Evolutionary conservation across 2,329 filamentous ascomycete species (phyloP), one percentile per base, ranked within the genome.

Genomic region (Meredithiella fracta): DNA sequence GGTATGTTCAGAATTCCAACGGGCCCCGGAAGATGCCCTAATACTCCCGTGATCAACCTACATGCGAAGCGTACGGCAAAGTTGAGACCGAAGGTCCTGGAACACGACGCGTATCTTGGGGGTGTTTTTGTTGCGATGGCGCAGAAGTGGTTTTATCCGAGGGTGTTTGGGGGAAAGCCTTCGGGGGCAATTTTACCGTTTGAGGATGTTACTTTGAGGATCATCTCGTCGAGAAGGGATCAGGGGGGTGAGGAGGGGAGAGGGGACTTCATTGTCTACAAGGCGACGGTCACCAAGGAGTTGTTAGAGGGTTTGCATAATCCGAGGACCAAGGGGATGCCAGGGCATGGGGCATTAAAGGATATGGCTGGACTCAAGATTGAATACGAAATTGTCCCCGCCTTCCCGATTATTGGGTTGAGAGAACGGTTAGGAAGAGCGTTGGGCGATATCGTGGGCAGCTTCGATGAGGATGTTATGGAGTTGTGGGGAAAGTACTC

Each of bases 91-190:
- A 62, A 65, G 2, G 69, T 79, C 51, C 59, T 64, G 1, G 71
- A 79, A 51, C 72, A 76, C 51, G 77, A 81, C 61, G 67, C 73
- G 0, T 73, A 76, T 57, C 67, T 79, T 37, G 67, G 76, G 3
- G 75, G 71, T 20, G 69, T 73, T 47, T 73, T 80, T 57, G 61
- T 81, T 11, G 73, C 74, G 50, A 76, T 80, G 73, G 78, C 78
- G 6, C 78, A 81, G 61, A 68, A 70, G 7, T 70, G 75, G 50
- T 76, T 76, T 57, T 79, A 80, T 62, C 59, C 58, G 59, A 8
- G 34, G 44, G 17, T 65, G 63, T 15, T 58, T 37, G 60, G 61
- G 11, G 61, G 61, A 9, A 60, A 61, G 42, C 60, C 61, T 34
- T 6, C 54, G 50, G 54, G 57, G 5, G 34, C 44, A 14, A 54